Conservation (phyloP, 257 asterid species). For the Cinchona pubescens region DNA sequence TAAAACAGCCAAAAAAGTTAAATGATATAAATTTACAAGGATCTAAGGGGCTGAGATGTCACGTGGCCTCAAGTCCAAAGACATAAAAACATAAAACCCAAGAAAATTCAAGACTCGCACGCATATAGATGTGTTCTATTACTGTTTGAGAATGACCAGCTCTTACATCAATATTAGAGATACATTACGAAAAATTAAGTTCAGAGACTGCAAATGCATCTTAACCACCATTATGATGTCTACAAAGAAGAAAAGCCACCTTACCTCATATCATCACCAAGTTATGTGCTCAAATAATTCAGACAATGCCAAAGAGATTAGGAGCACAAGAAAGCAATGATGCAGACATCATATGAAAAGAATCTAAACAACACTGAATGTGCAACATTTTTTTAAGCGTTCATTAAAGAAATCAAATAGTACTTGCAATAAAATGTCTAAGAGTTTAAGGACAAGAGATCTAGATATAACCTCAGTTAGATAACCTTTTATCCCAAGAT, state of each 20-base stretch:
- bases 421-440: background rate
- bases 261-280: background rate
- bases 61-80: background rate
- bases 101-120: background rate
- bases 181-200: background rate
- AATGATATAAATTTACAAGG: constrained; percentile 2
- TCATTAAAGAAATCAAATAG: background rate
- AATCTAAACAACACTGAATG: background rate
- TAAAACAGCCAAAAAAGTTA: background rate
- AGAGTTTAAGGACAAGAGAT: background rate
- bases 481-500: background rate
- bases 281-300: background rate
- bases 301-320: background rate
- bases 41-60: background rate
- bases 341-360: too few relatives aligned
- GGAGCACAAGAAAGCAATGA: background rate
- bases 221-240: background rate
- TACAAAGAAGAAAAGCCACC: background rate
- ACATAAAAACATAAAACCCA: background rate
- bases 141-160: background rate
- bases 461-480: background rate
- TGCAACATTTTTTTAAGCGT: background rate
- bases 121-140: background rate
- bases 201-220: background rate
- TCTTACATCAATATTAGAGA: background rate